Evolutionary conservation across 2,329 filamentous ascomycete species (phyloP).

Genomic region (Alternaria sp.): DNA sequence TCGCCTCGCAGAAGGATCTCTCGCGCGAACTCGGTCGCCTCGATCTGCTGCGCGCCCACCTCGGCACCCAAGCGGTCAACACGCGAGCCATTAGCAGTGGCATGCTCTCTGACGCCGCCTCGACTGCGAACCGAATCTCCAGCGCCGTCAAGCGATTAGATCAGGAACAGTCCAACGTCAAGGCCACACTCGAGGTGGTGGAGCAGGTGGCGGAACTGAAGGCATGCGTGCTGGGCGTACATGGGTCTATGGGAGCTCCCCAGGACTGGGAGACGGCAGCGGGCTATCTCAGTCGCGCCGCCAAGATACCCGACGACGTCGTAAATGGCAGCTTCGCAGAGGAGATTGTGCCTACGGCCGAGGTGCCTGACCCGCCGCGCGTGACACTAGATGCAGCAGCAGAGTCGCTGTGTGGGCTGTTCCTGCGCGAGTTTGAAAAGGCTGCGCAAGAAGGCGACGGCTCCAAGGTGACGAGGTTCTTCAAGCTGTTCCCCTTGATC

Average conservation of each 20-base stretch:
- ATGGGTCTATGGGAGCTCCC: slow-evolving; percentile 94
- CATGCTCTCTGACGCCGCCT: slow-evolving; percentile 86
- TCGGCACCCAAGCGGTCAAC: slow-evolving; percentile 85
- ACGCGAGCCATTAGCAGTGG: slow-evolving; percentile 84
- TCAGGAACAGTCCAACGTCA: slow-evolving; percentile 87
- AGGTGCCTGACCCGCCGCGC: slow-evolving; percentile 89
- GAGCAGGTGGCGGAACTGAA: slow-evolving; percentile 98
- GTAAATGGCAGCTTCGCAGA: slow-evolving; percentile 85
- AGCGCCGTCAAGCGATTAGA: slow-evolving; percentile 87
- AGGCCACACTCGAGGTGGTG: slow-evolving; percentile 87
- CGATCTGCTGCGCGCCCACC: slow-evolving; percentile 85
- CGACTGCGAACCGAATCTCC: slow-evolving; percentile 84
- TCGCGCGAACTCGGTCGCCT: slow-evolving; percentile 85
- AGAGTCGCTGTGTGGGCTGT: slow-evolving; percentile 87
- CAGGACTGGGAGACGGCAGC: slow-evolving; percentile 99
- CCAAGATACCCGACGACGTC: slow-evolving; percentile 79
- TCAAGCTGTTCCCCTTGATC: slow-evolving; percentile 96
- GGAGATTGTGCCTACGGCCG: slow-evolving; percentile 90
- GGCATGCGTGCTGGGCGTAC: slow-evolving; percentile 91
- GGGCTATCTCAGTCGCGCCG: slow-evolving; percentile 82
- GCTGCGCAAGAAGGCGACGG: slow-evolving; percentile 87
- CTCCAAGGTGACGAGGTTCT: slow-evolving; percentile 90
- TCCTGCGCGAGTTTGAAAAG: slow-evolving; percentile 93
- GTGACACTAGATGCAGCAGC: slow-evolving; percentile 86
- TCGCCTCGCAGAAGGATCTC: slow-evolving; percentile 85